Percentiles rank a stretch among this genome's conserved stretches.
These are phyloP conservation scores for Neurospora sublineolata DNA, from an alignment of 495 filamentous ascomycete genomes.

Conservation along the genomic window DNA sequence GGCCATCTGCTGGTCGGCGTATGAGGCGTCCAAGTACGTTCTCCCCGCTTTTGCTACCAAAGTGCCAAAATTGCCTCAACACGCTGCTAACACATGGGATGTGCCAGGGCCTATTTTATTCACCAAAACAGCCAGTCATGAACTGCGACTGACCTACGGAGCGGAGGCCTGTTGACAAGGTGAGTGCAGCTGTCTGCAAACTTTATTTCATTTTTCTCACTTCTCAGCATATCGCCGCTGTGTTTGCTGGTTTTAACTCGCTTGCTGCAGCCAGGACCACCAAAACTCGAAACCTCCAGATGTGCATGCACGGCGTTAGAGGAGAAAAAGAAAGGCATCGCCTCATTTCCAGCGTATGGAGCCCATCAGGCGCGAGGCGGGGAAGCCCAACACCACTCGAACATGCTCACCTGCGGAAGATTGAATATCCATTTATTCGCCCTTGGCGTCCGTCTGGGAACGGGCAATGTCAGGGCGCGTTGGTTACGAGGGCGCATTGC, in stretches of 20 bases:
- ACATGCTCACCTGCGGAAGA: not conserved
- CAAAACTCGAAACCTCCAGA: not conserved
- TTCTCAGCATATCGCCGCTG: not conserved
- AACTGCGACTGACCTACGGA: not conserved
- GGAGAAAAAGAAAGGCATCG: not conserved
- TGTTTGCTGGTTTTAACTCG: not conserved
- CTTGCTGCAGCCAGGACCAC: not conserved
- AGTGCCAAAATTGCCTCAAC: not conserved
- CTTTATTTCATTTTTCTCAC: not conserved
- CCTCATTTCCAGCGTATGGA: not conserved
- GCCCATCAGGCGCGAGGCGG: not conserved
- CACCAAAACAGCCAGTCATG: conserved; percentile 27
- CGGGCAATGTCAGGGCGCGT: not conserved
- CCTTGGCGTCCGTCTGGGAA: not conserved
- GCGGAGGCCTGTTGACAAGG: not conserved
- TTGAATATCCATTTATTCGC: not conserved
- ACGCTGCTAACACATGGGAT: conserved; percentile 6
- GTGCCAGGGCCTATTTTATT: conserved; percentile 44
- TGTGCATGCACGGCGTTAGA: not conserved
- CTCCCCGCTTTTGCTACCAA: not conserved
- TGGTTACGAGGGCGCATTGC: not conserved
- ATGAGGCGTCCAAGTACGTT: conserved; percentile 47
- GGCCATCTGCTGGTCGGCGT: conserved; percentile 90
- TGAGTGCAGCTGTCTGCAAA: not conserved
- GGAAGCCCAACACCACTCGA: not conserved